Conservation (phyloP, 768 basidiomycete genomes). For the Phanerochaete carnosa region DNA sequence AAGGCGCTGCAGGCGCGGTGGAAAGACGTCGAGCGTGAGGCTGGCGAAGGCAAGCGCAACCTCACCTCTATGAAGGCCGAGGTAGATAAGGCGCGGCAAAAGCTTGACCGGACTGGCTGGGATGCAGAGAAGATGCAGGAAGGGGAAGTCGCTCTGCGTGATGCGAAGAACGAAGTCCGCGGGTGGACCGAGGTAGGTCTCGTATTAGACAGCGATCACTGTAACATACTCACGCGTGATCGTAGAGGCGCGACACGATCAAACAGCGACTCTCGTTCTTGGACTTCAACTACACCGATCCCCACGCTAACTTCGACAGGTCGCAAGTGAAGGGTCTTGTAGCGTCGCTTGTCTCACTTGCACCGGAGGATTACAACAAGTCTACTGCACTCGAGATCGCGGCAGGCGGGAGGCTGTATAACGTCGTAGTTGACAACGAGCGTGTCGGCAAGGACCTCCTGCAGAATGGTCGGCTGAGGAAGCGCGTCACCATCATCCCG, state of each 20-base stretch:
- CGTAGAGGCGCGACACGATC: constrained; percentile 64
- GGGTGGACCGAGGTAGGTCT: constrained; percentile 58
- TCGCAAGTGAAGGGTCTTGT: constrained; percentile 88
- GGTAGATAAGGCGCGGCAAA: constrained; percentile 52
- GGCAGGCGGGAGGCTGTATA: constrained; percentile 85
- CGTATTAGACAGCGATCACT: background rate
- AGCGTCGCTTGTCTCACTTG: constrained; percentile 80
- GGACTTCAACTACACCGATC: constrained; percentile 81
- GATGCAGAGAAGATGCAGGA: constrained; percentile 68
- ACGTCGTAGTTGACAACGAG: constrained; percentile 93
- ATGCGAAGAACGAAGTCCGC: constrained; percentile 52
- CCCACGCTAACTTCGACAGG: constrained; percentile 78
- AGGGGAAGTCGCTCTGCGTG: constrained; percentile 45
- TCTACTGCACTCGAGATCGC: constrained; percentile 92
- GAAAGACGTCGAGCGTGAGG: constrained; percentile 85
- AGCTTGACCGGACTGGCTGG: constrained; percentile 68
- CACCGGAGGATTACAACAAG: constrained; percentile 65
- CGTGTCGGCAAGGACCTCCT: constrained; percentile 82
- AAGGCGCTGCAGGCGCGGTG: constrained; percentile 71
- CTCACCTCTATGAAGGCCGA: constrained; percentile 56
- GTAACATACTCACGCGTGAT: background rate
- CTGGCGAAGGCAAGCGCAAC: constrained; percentile 68
- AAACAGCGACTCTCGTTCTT: constrained; percentile 65
- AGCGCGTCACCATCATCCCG: constrained; percentile 91
- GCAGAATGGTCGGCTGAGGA: constrained; percentile 72